Percentiles rank a stretch among this genome's conserved stretches.
Evolutionary conservation across 495 filamentous ascomycete species (phyloP).

Genomic region (Lophiotrema nucula): DNA sequence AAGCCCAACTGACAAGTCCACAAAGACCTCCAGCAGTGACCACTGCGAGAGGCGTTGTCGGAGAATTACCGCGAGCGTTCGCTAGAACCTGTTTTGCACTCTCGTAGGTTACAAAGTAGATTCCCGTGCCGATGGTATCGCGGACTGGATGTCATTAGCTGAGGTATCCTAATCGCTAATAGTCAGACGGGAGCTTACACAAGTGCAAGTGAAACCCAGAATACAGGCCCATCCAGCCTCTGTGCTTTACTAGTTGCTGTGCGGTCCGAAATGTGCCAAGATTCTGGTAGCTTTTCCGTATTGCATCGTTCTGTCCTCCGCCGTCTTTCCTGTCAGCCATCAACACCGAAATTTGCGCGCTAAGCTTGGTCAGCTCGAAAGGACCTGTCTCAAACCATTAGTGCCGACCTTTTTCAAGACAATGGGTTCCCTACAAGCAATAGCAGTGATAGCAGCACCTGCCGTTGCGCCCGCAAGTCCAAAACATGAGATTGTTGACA

Average conservation of each 20-base stretch:
- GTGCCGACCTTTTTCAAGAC: not conserved
- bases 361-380: slow-evolving; percentile 91
- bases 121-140: slow-evolving; percentile 82
- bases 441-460: slow-evolving; percentile 74
- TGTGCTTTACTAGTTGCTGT: slow-evolving; percentile 71
- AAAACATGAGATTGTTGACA: slow-evolving; percentile 71
- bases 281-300: slow-evolving; percentile 67
- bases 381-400: slow-evolving; percentile 56
- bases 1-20: slow-evolving; percentile 76
- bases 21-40: slow-evolving; percentile 73
- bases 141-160: slow-evolving; percentile 59
- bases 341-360: slow-evolving; percentile 84
- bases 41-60: slow-evolving; percentile 70
- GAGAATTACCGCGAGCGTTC: slow-evolving; percentile 66
- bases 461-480: slow-evolving; percentile 74
- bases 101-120: slow-evolving; percentile 93
- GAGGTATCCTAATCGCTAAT: not conserved
- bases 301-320: slow-evolving; percentile 54
- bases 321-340: slow-evolving; percentile 66
- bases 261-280: slow-evolving; percentile 80
- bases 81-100: slow-evolving; percentile 81
- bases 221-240: slow-evolving; percentile 77
- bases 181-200: slow-evolving; percentile 49
- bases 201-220: slow-evolving; percentile 83
- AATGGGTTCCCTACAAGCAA: slow-evolving; percentile 68